These are phyloP conservation scores for Hyaloscypha hepaticicola DNA, from an alignment of 495 filamentous ascomycete species.

Conservation along the genomic window DNA sequence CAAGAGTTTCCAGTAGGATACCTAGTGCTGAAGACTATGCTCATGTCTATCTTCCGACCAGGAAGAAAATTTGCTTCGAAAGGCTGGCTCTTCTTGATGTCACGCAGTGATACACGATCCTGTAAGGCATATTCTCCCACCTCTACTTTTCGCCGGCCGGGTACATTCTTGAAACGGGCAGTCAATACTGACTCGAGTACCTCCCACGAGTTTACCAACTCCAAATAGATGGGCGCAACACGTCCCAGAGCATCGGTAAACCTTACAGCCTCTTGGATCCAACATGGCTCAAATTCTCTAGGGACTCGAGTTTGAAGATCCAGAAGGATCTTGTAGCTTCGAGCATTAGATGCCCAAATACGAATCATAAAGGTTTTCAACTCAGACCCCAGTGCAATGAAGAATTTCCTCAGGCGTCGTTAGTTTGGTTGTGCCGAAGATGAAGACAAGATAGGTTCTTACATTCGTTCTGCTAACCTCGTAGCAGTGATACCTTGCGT, in stretches of 20 bases:
- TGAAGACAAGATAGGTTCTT: no score
- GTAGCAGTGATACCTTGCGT: no score
- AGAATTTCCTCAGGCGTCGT: no score
- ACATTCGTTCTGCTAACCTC: no score
- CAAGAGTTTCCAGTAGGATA: not conserved
- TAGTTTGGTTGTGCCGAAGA: no score
- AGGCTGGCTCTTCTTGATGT: not conserved
- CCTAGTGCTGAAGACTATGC: not conserved
- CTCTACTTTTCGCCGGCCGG: not conserved
- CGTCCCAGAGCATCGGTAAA: constrained; percentile 8
- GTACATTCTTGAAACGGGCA: not conserved
- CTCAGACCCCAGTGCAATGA: no score
- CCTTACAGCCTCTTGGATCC: not conserved
- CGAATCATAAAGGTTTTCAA: not conserved
- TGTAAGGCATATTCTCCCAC: not conserved
- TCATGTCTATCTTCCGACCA: not conserved
- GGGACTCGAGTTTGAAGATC: not conserved
- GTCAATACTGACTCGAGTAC: not conserved
- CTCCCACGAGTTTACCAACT: constrained; percentile 9
- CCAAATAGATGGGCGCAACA: not conserved
- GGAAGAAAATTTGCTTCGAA: not conserved
- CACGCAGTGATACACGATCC: not conserved
- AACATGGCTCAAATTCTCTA: not conserved
- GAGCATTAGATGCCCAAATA: not conserved
- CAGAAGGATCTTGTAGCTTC: not conserved